phyloP scores from a whole-genome alignment of 2,329 filamentous ascomycete genomes.

The Diaporthe aspalathi region DNA sequence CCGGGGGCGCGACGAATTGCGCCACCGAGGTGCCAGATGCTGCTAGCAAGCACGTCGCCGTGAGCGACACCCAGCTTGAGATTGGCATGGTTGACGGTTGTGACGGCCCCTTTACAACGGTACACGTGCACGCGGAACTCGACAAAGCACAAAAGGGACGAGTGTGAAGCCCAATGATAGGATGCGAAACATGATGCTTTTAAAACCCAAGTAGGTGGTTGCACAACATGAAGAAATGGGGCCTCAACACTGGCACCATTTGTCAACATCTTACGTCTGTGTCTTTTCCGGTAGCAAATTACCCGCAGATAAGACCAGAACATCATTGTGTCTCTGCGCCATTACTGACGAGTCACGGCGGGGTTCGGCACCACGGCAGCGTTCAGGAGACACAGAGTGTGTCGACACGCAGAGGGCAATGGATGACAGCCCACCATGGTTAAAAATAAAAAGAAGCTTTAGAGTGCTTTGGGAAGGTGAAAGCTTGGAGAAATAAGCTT shows the following conservation, averaged over 20 bases:
- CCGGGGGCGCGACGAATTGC: slow-evolving; percentile 52
- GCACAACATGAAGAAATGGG: not conserved
- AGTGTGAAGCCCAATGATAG: no score
- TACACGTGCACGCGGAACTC: no score
- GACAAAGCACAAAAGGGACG: not conserved
- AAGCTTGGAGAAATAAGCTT: slow-evolving; percentile 9
- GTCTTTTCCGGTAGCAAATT: not conserved
- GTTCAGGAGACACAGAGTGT: not conserved
- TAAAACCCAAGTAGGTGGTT: no score
- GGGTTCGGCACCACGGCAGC: not conserved
- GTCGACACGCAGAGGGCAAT: not conserved
- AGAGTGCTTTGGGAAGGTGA: slow-evolving; percentile 4
- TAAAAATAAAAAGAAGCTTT: not conserved
- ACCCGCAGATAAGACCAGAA: slow-evolving; percentile 14
- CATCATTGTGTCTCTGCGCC: not conserved
- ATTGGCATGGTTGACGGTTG: not conserved
- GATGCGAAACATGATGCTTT: not conserved
- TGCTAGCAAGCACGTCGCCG: slow-evolving; percentile 5
- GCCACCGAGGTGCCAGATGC: slow-evolving; percentile 21
- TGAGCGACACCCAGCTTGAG: slow-evolving; percentile 3
- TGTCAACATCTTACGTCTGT: slow-evolving; percentile 10
- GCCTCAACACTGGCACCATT: not conserved
- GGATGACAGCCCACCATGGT: not conserved
- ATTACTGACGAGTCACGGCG: not conserved
- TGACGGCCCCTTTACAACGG: not conserved